Evolutionary conservation across 2,329 filamentous ascomycete species (phyloP), one percentile per base, ranked within the genome.

Genomic region (Chalara sp.): DNA sequence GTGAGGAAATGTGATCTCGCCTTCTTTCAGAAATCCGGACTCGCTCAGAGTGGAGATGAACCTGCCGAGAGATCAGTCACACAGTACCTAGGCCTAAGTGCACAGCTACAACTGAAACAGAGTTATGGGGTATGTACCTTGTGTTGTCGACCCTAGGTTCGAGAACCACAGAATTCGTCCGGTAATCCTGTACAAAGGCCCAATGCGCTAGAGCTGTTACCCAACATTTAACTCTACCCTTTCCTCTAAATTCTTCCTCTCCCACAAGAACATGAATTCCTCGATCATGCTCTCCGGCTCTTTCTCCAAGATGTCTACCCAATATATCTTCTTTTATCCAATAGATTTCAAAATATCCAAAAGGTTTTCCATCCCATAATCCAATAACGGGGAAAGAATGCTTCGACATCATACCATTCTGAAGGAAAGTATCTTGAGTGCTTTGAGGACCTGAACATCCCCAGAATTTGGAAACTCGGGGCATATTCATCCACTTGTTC

Each of bases 311-410:
- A 56, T 89, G 76, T 45, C 76, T 78, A 0, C 88, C 89, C 1
- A 99, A 67, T 0, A 75, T 72, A 63, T 97, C 93, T 65, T 99
- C 93, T 63, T 95, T 96, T 4, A 93, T 89, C 92, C 93, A 99
- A 71, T 99, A 99, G 33, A 99, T 79, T 72, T 99, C 93, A 65
- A 99, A 96, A 66, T 95, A 99, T 0, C 90, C 93, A 70, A 97
- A 99, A 0, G 92, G 92, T 53, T 92, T 86, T 8, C 89, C 91
- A 60, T 97, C 89, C 88, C 92, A 99, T 65, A 90, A 84, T 1
- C 88, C 93, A 54, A 97, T 92, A 0, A 85, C 89, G 0, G 93
- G 93, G 67, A 97, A 96, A 6, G 84, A 89, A 68, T 96, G 86
- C 13, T 76, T 75, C 21, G 77, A 83, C 10, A 75, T 75, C 8